phyloP scores from a whole-genome alignment of 2,329 filamentous ascomycete species.

The Cyphellophora europaea region DNA sequence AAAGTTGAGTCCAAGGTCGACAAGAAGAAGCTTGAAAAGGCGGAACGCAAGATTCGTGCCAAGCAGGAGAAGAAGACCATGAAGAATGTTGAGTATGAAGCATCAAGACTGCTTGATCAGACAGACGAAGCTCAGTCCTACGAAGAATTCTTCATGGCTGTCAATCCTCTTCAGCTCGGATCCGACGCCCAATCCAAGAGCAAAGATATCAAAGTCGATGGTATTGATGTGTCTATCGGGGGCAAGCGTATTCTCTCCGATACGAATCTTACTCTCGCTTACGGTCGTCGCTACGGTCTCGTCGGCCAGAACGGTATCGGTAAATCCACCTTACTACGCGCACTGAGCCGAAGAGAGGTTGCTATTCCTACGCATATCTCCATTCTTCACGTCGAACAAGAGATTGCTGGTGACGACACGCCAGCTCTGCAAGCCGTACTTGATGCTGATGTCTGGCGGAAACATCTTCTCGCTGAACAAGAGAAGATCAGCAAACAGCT shows the following conservation, averaged over 20 bases:
- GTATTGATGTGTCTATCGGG: slow-evolving; percentile 86
- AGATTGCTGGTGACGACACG: slow-evolving; percentile 94
- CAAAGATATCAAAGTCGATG: slow-evolving; percentile 98
- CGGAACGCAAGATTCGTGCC: slow-evolving; percentile 90
- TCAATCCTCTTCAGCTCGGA: slow-evolving; percentile 90
- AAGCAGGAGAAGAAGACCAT: slow-evolving; percentile 98
- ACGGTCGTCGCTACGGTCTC: slow-evolving; percentile 88
- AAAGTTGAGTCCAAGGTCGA: slow-evolving; percentile 98
- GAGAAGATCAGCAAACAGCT: slow-evolving; percentile 73
- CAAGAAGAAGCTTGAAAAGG: slow-evolving; percentile 97
- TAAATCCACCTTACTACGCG: slow-evolving; percentile 88
- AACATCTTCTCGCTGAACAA: slow-evolving; percentile 85
- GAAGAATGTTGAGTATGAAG: slow-evolving; percentile 98
- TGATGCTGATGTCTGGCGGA: slow-evolving; percentile 97
- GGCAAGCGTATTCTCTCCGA: slow-evolving; percentile 84
- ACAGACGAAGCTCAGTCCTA: slow-evolving; percentile 81
- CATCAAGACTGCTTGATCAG: slow-evolving; percentile 77
- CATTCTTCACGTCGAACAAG: slow-evolving; percentile 97
- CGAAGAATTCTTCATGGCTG: slow-evolving; percentile 99
- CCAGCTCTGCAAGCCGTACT: slow-evolving; percentile 88
- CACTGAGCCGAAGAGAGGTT: slow-evolving; percentile 84
- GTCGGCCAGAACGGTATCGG: slow-evolving; percentile 99
- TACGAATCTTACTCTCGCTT: slow-evolving; percentile 80
- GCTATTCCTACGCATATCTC: slow-evolving; percentile 95
- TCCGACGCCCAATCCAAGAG: slow-evolving; percentile 67